Conservation (phyloP, 2,329 filamentous ascomycete species). For the Podosphaera fusca region DNA sequence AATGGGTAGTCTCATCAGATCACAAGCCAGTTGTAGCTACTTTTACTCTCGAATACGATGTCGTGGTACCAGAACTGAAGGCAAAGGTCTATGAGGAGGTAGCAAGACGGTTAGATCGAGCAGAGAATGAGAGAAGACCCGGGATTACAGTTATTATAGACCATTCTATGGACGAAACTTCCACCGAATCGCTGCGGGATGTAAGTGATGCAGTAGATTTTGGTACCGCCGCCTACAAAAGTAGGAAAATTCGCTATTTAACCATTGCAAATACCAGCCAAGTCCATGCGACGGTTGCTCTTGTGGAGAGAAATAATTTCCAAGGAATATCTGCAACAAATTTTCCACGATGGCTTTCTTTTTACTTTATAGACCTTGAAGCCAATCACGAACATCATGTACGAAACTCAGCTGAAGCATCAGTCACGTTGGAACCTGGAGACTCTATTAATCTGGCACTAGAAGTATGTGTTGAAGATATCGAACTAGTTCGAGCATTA, state of each 20-base stretch:
- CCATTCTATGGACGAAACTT: slow-evolving; percentile 16
- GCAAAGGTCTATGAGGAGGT: slow-evolving; percentile 69
- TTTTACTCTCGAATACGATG: slow-evolving; percentile 69
- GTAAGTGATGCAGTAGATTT: slow-evolving; percentile 44
- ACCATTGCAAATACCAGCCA: slow-evolving; percentile 86
- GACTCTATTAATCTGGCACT: slow-evolving; percentile 55
- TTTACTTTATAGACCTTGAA: slow-evolving; percentile 35
- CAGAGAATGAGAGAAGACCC: slow-evolving; percentile 75
- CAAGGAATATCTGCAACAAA: slow-evolving; percentile 21
- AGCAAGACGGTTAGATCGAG: slow-evolving; percentile 65
- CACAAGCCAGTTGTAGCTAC: slow-evolving; percentile 78
- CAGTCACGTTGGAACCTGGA: slow-evolving; percentile 55
- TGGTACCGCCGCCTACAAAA: slow-evolving; percentile 47
- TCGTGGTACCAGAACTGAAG: slow-evolving; percentile 66
- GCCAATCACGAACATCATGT: slow-evolving; percentile 13
- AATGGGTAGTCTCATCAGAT: slow-evolving; percentile 75
- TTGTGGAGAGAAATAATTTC: slow-evolving; percentile 53
- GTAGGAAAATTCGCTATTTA: slow-evolving; percentile 39
- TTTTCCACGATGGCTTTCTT: slow-evolving; percentile 44
- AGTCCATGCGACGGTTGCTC: slow-evolving; percentile 55
- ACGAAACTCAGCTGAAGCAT: slow-evolving; percentile 7
- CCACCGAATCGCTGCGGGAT: slow-evolving; percentile 4
- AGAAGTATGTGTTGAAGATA: slow-evolving; percentile 38
- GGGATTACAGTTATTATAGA: slow-evolving; percentile 68
- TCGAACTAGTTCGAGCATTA: slow-evolving; percentile 40